Evolutionary conservation across 1,284 basidiomycete species (phyloP).

Genomic region (Hortiboletus rubellus): DNA sequence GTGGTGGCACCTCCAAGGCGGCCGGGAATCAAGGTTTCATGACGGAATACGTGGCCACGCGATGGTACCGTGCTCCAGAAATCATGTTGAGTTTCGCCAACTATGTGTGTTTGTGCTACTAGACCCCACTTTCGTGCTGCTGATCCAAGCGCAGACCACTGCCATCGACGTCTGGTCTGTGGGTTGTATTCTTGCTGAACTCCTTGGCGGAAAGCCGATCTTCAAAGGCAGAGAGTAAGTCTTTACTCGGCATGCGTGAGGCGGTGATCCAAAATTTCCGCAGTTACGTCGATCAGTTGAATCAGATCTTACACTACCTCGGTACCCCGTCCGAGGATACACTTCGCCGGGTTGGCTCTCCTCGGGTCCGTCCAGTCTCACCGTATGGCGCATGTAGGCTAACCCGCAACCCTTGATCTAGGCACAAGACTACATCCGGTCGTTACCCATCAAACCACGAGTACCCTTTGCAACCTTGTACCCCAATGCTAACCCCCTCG

Average conservation of each 20-base stretch:
- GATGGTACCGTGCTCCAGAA: constrained; percentile 97
- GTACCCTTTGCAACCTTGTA: constrained; percentile 91
- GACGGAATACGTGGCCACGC: constrained; percentile 98
- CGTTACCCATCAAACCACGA: constrained; percentile 93
- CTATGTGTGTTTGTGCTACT: constrained; percentile 58
- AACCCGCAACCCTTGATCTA: constrained; percentile 33
- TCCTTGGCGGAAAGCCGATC: constrained; percentile 95
- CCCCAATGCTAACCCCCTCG: constrained; percentile 90
- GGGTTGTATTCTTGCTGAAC: constrained; percentile 96
- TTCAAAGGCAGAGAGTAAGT: constrained; percentile 96
- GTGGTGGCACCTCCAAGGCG: constrained; percentile 62
- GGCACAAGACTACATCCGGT: constrained; percentile 98
- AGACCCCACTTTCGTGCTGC: neutral
- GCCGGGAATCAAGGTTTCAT: constrained; percentile 94
- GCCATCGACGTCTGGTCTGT: constrained; percentile 98
- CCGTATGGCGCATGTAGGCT: neutral
- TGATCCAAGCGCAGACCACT: constrained; percentile 54
- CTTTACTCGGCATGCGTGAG: neutral
- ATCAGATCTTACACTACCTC: constrained; percentile 97
- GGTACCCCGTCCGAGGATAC: constrained; percentile 98
- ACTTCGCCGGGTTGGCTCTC: constrained; percentile 90
- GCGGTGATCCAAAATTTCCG: neutral
- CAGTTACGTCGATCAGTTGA: constrained; percentile 97
- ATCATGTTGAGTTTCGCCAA: constrained; percentile 98
- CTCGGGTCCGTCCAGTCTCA: constrained; percentile 55